Evolutionary conservation across 2,329 filamentous ascomycete species (phyloP).

Genomic region (Periconia digitata): DNA sequence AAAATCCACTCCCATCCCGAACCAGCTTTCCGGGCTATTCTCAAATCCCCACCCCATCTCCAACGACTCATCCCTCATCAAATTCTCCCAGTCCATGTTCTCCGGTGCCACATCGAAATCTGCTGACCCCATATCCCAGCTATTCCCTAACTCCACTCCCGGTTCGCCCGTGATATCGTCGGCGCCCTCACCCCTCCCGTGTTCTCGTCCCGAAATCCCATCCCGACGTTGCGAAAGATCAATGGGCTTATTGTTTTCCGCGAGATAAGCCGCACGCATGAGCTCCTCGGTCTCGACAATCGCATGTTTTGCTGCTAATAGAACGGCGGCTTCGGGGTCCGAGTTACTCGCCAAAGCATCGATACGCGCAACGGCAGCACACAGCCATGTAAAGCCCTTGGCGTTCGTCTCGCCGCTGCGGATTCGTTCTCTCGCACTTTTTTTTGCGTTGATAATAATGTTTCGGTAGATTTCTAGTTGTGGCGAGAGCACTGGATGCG

Average conservation of each 20-base stretch:
- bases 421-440: slow-evolving; percentile 15
- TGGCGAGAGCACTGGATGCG: slow-evolving; percentile 6
- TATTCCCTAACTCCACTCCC: not conserved
- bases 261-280: slow-evolving; percentile 19
- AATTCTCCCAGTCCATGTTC: slow-evolving; percentile 9
- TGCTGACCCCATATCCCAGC: not conserved
- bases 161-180: slow-evolving; percentile 4
- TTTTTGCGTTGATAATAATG: slow-evolving; percentile 10
- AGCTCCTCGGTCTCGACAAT: slow-evolving; percentile 14
- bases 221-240: slow-evolving; percentile 10
- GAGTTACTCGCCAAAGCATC: slow-evolving; percentile 19
- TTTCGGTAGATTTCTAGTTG: slow-evolving; percentile 16
- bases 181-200: slow-evolving; percentile 16
- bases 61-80: slow-evolving; percentile 8
- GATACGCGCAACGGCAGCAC: slow-evolving; percentile 24
- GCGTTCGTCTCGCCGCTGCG: slow-evolving; percentile 28
- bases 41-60: slow-evolving; percentile 9
- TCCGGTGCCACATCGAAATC: not conserved
- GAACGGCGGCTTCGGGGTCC: slow-evolving; percentile 19
- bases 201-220: slow-evolving; percentile 7
- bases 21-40: slow-evolving; percentile 13
- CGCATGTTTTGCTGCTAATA: slow-evolving; percentile 19
- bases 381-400: slow-evolving; percentile 24
- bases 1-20: slow-evolving; percentile 9
- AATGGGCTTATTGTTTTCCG: slow-evolving; percentile 24